These are phyloP conservation scores for Auxenochlorella pyrenoidosa DNA, from an alignment of 139 green algal species.

Conservation along the genomic window DNA sequence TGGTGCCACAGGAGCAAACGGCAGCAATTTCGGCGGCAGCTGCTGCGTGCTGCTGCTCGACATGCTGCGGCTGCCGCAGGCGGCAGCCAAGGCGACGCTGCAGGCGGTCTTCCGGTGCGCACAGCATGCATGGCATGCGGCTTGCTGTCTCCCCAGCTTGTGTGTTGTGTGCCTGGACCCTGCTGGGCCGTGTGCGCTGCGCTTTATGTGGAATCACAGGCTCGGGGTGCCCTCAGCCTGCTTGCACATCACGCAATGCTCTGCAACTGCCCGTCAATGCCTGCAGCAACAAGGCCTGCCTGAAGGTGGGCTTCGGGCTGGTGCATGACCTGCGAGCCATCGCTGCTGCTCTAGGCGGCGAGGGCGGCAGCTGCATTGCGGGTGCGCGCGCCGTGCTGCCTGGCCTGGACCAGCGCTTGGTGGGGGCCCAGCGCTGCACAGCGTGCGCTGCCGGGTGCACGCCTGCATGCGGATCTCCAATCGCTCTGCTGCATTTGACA, in stretches of 20 bases:
- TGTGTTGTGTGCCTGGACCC: too few species aligned
- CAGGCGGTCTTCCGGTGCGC: constrained; percentile 33
- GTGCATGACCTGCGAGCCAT: constrained; percentile 49
- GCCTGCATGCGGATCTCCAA: too few species aligned
- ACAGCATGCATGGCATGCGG: too few species aligned
- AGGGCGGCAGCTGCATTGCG: constrained; percentile 46
- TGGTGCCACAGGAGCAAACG: not conserved
- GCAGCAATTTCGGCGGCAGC: not conserved
- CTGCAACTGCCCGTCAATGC: not conserved
- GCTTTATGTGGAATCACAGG: too few species aligned
- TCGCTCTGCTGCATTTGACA: too few species aligned
- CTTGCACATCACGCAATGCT: not conserved
- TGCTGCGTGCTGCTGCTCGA: constrained; percentile 33
- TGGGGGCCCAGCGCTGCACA: too few species aligned
- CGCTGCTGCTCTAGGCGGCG: constrained; percentile 35
- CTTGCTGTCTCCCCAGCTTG: too few species aligned
- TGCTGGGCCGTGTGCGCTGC: too few species aligned
- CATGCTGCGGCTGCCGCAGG: constrained; percentile 14
- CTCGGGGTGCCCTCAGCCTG: not conserved
- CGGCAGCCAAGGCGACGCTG: constrained; percentile 21
- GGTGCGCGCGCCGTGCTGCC: not conserved
- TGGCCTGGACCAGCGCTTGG: too few species aligned
- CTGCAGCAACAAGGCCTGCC: not conserved
- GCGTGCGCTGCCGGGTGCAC: not conserved
- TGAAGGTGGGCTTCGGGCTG: constrained; percentile 57